Evolutionary conservation across 306 rosid species (phyloP), one percentile per base, ranked within the genome.

Genomic region (Alnus glutinosa): DNA sequence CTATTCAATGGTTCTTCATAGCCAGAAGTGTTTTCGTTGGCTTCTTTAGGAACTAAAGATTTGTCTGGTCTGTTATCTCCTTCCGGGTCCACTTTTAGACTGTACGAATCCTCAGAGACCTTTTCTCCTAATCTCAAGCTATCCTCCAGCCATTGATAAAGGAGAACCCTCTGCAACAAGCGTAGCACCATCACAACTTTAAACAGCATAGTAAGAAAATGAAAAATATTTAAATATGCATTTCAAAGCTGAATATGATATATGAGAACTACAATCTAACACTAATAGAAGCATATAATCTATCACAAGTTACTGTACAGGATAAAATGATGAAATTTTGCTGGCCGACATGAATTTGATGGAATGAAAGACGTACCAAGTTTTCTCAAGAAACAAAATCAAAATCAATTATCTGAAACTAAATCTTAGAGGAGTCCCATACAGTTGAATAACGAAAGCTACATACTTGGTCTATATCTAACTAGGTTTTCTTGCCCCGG

Each of bases 81-180:
- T 67, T 71, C 84, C 9, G 80, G 66, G 50, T 79, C 92, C 83
- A 83, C 74, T 63, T 86, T 87, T 42, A 91, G 71, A 75, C 51
- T 42, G 80, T 89, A 91, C 83, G 81, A 75, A 78, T 89, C 94
- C 88, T 92, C 95, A 15, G 90, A 83, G 18, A 80, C 83, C 80
- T 85, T 88, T 86, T 88, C 92, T 55, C 95, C 97, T 54, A 90
- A 80, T 77, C 88, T 91, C 88, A 94, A 87, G 83, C 97, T 79
- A 74, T 92, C 98, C 76, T 92, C 96, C 62, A 95, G 79, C 98
- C 98, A 92, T 54, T 87, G 96, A 80, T 89, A 91, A 46, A 81
- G 84, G 62, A 95, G 80, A 75, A 86, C 80, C 62, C 70, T 90
- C 98, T 92, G 85, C 87, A 78, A 52, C 47, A 78, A 74, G 62